phyloP scores from a whole-genome alignment of 257 asterid species.

The Fraxinus anomala region DNA sequence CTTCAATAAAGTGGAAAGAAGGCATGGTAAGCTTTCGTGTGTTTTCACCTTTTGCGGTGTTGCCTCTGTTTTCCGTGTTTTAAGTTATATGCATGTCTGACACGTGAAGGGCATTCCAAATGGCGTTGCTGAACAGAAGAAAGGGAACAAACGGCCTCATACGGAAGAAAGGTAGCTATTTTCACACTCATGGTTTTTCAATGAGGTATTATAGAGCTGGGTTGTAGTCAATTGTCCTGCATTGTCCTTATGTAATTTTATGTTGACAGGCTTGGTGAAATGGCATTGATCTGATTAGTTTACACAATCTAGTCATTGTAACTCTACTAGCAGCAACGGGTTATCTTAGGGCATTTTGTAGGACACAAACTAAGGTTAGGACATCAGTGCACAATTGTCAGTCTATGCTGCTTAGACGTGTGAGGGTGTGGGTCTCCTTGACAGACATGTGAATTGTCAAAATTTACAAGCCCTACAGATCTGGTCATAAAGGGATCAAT shows the following conservation, averaged over 20 bases:
- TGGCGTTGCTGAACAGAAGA: slow-evolving; percentile 76
- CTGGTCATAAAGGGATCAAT: not conserved
- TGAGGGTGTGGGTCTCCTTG: not conserved
- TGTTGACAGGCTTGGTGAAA: not conserved
- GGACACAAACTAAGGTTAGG: not conserved
- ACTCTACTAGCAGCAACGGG: not conserved
- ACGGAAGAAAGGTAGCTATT: slow-evolving; percentile 74
- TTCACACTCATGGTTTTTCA: not conserved
- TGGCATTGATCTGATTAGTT: not conserved
- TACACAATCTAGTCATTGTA: not conserved
- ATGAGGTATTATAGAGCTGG: not conserved
- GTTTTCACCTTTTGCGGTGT: slow-evolving; percentile 7
- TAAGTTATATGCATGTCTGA: slow-evolving; percentile 25
- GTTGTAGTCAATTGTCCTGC: not conserved
- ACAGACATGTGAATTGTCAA: not conserved
- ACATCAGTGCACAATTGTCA: not conserved
- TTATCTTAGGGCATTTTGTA: not conserved
- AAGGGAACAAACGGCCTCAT: slow-evolving; percentile 76
- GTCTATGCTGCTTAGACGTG: not conserved
- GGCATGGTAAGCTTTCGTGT: slow-evolving; percentile 65
- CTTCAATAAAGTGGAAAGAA: slow-evolving; percentile 88
- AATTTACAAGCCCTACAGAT: not conserved
- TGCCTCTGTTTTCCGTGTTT: slow-evolving; percentile 23
- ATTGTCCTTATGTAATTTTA: not conserved
- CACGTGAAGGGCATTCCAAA: slow-evolving; percentile 67